Evolutionary conservation across 306 rosid species (phyloP).

Genomic region (Casuarina equisetifolia): DNA sequence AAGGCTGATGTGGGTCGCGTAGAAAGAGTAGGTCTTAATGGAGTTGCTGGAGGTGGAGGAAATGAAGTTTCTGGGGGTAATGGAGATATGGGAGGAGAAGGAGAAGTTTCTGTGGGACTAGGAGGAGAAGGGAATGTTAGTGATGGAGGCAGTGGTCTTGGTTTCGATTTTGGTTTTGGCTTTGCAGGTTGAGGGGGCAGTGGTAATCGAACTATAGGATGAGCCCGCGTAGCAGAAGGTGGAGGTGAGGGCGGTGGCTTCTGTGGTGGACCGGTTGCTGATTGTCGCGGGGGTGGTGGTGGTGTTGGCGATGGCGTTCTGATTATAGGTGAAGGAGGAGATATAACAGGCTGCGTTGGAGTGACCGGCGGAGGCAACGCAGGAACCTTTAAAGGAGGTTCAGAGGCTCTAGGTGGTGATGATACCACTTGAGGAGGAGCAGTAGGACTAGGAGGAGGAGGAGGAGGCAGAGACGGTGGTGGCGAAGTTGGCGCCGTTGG

Average conservation of each 20-base stretch:
- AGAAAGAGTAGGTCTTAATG: slow-evolving; percentile 7
- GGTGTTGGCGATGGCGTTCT: neutral
- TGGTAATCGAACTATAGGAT: neutral
- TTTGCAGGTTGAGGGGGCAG: neutral
- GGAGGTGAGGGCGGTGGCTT: neutral
- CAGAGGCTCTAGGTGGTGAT: slow-evolving; percentile 5
- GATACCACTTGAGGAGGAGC: neutral
- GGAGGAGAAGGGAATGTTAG: neutral
- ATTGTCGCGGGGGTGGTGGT: neutral
- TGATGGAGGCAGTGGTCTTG: neutral
- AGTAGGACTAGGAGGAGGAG: slow-evolving; percentile 17
- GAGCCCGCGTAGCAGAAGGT: neutral
- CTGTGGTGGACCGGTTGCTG: neutral
- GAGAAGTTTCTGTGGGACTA: neutral
- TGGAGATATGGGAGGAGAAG: neutral
- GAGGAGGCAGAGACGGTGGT: slow-evolving; percentile 1
- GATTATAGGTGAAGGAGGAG: slow-evolving; percentile 17
- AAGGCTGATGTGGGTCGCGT: slow-evolving; percentile 1
- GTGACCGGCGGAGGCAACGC: slow-evolving; percentile 1
- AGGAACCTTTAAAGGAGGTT: neutral
- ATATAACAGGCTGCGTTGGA: neutral
- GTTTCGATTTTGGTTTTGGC: neutral
- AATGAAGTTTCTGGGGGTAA: neutral
- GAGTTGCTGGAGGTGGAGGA: slow-evolving; percentile 13
- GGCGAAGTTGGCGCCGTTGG: slow-evolving; percentile 1